These are phyloP conservation scores for Nakazawaea ambrosiae DNA, from an alignment of 805 yeast genomes.

Conservation along the genomic window DNA sequence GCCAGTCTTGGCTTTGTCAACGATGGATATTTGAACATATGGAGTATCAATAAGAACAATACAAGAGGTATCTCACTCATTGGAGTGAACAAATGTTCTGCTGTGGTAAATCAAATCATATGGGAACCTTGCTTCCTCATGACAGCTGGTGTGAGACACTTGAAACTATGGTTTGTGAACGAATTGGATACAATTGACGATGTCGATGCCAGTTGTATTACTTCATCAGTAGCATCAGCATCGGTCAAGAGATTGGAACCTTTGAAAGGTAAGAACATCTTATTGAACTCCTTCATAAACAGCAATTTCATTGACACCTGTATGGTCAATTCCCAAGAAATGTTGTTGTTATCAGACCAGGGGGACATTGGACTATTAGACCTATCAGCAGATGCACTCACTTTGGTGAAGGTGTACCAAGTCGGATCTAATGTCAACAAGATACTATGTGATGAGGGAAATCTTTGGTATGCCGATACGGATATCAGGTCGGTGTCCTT, in stretches of 20 bases:
- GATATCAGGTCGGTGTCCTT: conserved; percentile 13
- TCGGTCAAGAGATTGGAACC: conserved; percentile 18
- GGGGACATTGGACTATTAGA: conserved; percentile 27
- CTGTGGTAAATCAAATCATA: conserved; percentile 43
- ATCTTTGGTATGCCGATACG: conserved; percentile 14
- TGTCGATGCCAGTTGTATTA: neutral
- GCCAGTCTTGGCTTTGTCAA: conserved; percentile 61
- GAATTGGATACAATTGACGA: neutral
- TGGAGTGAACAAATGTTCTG: conserved; percentile 58
- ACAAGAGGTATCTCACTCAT: conserved; percentile 24
- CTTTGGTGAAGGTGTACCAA: conserved; percentile 16
- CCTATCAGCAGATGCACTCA: conserved; percentile 18
- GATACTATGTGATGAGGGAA: conserved; percentile 16
- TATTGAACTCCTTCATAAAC: conserved; percentile 42
- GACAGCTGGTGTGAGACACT: conserved; percentile 54
- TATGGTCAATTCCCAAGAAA: conserved; percentile 27
- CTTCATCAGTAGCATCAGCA: too few relatives aligned
- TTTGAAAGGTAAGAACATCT: conserved; percentile 52
- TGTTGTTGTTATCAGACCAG: conserved; percentile 27
- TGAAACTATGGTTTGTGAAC: conserved; percentile 54
- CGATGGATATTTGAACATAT: conserved; percentile 61
- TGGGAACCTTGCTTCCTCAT: conserved; percentile 47
- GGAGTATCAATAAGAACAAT: conserved; percentile 32
- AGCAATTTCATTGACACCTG: conserved; percentile 40
- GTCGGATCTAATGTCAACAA: conserved; percentile 16